Conservation (phyloP, 768 basidiomycete genomes). For the Collybia mongolica region DNA sequence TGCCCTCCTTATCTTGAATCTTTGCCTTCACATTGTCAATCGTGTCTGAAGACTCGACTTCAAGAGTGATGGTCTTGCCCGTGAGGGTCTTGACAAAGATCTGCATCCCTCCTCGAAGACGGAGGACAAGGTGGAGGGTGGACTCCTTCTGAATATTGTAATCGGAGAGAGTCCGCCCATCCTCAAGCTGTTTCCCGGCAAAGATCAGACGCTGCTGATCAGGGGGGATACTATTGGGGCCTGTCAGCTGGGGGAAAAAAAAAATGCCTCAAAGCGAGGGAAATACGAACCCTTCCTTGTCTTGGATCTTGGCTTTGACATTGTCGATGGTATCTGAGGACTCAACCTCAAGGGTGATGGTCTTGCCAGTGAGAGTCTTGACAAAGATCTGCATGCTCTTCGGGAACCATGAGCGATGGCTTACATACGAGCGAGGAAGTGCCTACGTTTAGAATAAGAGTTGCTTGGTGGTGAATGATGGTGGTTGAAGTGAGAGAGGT, state of each 20-base stretch:
- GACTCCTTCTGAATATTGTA: constrained; percentile 22
- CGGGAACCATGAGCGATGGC: background rate
- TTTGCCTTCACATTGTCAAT: no score
- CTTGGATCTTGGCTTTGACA: constrained; percentile 22
- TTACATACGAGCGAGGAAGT: background rate
- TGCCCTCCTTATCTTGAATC: no score
- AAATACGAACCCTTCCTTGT: constrained; percentile 23
- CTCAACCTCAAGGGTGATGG: constrained; percentile 20
- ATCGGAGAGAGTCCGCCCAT: no score
- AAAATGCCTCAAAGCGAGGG: no score
- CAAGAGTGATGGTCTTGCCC: no score
- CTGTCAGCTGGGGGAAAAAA: background rate
- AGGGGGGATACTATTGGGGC: constrained; percentile 10
- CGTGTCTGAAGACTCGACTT: no score
- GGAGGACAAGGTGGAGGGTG: constrained; percentile 29
- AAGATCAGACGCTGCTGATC: constrained; percentile 19
- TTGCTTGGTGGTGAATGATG: constrained; percentile 7
- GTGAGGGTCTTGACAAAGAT: constrained; percentile 52
- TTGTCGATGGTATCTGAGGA: constrained; percentile 20
- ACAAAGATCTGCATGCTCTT: constrained; percentile 25
- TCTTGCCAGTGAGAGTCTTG: constrained; percentile 27
- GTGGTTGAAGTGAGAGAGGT: constrained; percentile 15
- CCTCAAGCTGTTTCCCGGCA: no score
- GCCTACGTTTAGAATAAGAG: constrained; percentile 1
- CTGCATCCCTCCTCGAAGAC: constrained; percentile 36